Percentiles rank a stretch among this genome's conserved stretches.
Evolutionary conservation across 805 yeast genomes (phyloP).

Genomic region (Kodamaea hsintzibuensis): DNA sequence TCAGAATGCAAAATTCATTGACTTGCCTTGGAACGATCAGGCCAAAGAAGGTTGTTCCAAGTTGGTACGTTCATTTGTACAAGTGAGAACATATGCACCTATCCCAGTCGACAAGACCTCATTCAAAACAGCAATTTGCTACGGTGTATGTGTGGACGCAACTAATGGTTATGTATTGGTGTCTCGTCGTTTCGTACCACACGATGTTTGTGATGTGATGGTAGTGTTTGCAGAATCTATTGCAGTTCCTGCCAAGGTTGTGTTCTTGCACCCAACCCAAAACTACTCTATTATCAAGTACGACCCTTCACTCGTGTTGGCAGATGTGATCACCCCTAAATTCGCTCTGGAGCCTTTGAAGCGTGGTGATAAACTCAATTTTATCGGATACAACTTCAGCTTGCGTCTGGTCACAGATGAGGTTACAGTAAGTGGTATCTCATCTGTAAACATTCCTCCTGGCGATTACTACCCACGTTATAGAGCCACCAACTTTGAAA

Average conservation of each 20-base stretch:
- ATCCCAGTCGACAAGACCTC: slow-evolving; percentile 76
- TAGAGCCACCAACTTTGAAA: slow-evolving; percentile 81
- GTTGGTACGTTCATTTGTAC: slow-evolving; percentile 68
- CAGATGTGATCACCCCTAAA: slow-evolving; percentile 69
- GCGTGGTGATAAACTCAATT: slow-evolving; percentile 76
- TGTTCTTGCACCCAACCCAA: slow-evolving; percentile 83
- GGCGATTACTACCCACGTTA: slow-evolving; percentile 72
- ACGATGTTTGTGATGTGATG: slow-evolving; percentile 73
- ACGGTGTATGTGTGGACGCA: slow-evolving; percentile 84
- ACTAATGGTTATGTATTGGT: slow-evolving; percentile 76
- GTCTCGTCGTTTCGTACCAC: slow-evolving; percentile 78
- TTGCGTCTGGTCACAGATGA: slow-evolving; percentile 70
- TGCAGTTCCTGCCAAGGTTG: slow-evolving; percentile 75
- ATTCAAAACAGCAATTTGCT: slow-evolving; percentile 57
- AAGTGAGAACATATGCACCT: slow-evolving; percentile 64
- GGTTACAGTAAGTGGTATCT: slow-evolving; percentile 74
- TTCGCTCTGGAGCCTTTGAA: slow-evolving; percentile 56
- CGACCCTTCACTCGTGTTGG: slow-evolving; percentile 71
- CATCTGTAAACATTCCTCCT: slow-evolving; percentile 72
- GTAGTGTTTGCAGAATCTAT: slow-evolving; percentile 85
- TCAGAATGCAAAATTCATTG: slow-evolving; percentile 67
- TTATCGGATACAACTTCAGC: slow-evolving; percentile 76
- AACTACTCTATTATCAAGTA: slow-evolving; percentile 83
- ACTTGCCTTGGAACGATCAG: slow-evolving; percentile 58
- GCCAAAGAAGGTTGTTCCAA: slow-evolving; percentile 48